Evolutionary conservation across 371 early-diverging fungal genomes (phyloP).

Genomic region (Mucor plumbeus): DNA sequence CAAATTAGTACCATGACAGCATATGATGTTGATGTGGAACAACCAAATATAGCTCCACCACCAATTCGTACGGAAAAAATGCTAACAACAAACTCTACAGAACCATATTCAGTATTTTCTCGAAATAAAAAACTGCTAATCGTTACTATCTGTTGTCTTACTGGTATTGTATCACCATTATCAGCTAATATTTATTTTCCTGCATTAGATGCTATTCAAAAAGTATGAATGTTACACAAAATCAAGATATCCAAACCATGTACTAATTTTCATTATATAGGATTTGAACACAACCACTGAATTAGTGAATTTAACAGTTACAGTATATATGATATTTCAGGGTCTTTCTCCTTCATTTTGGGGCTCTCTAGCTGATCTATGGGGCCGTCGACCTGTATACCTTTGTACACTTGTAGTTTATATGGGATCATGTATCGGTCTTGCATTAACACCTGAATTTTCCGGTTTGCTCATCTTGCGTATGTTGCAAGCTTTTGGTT

Average conservation of each 20-base stretch:
- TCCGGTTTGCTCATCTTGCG: slow-evolving; percentile 58
- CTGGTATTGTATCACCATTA: slow-evolving; percentile 26
- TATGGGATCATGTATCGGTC: slow-evolving; percentile 59
- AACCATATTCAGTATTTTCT: background rate
- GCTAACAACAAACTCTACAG: background rate
- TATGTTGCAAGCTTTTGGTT: slow-evolving; percentile 65
- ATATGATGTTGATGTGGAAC: background rate
- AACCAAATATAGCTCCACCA: background rate
- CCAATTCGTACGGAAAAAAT: background rate
- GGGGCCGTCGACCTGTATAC: slow-evolving; percentile 66
- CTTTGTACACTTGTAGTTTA: slow-evolving; percentile 61
- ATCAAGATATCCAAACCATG: background rate
- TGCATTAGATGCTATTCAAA: slow-evolving; percentile 23
- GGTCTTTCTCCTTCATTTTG: slow-evolving; percentile 55
- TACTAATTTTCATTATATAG: slow-evolving; percentile 7
- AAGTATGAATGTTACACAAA: slow-evolving; percentile 7
- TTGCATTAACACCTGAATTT: slow-evolving; percentile 55
- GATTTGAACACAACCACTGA: slow-evolving; percentile 28
- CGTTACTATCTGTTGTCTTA: slow-evolving; percentile 13
- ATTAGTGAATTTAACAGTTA: slow-evolving; percentile 37
- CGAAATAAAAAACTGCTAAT: background rate
- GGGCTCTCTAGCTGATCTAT: slow-evolving; percentile 65
- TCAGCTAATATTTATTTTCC: slow-evolving; percentile 32
- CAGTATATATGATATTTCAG: slow-evolving; percentile 42
- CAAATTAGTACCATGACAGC: slow-evolving; percentile 5